phyloP scores from a whole-genome alignment of 2,329 filamentous ascomycete species.

The Arthrinium puccinioides region DNA sequence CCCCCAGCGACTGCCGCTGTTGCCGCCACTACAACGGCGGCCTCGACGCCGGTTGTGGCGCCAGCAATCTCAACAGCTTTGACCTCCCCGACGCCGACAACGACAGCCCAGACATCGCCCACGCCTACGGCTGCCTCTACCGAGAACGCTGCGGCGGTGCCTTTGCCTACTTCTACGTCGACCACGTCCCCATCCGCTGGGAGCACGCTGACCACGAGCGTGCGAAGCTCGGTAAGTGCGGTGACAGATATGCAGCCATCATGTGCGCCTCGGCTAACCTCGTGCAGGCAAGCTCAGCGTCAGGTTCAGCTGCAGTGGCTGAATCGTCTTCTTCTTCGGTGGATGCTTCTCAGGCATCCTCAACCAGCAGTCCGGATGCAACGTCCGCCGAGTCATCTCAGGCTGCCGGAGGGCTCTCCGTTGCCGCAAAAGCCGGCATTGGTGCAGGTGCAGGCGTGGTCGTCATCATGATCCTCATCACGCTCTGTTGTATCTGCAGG shows the following conservation, averaged over 20 bases:
- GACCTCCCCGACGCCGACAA: background rate
- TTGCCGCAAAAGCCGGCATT: conserved; percentile 7
- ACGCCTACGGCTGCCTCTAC: too few species aligned
- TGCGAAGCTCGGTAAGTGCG: too few species aligned
- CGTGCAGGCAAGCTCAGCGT: background rate
- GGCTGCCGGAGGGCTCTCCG: background rate
- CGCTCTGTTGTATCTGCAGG: conserved; percentile 4
- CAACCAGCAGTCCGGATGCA: background rate
- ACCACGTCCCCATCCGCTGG: too few species aligned
- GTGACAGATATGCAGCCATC: too few species aligned
- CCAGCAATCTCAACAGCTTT: background rate
- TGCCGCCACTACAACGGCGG: background rate
- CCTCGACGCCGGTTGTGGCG: background rate
- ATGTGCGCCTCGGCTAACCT: background rate
- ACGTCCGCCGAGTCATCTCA: background rate
- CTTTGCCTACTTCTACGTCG: too few species aligned
- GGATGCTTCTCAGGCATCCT: background rate
- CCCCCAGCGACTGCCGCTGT: conserved; percentile 3
- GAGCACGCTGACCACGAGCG: too few species aligned
- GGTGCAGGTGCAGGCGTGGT: conserved; percentile 7
- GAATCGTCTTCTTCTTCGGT: background rate
- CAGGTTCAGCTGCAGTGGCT: background rate
- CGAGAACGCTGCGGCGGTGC: too few species aligned
- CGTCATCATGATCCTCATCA: conserved; percentile 3
- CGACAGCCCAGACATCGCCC: too few species aligned